phyloP scores from a whole-genome alignment of 805 yeast genomes.

The Starmerella lactis-condensi region DNA sequence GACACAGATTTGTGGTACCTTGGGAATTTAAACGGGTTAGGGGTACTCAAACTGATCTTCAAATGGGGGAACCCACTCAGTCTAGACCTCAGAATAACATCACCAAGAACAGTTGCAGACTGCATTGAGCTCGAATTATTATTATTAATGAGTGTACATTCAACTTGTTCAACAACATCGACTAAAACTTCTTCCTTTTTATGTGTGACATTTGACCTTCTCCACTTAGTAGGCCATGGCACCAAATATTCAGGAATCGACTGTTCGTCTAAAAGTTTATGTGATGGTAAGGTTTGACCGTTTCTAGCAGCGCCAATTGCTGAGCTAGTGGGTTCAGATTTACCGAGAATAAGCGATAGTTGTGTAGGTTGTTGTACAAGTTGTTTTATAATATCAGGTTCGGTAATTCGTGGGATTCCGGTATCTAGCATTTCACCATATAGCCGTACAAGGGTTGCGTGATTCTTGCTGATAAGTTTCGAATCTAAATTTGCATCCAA shows the following conservation, averaged over 20 bases:
- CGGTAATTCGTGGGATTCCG: conserved; percentile 56
- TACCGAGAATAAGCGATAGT: neutral
- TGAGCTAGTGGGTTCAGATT: conserved; percentile 2
- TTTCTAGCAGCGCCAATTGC: conserved; percentile 8
- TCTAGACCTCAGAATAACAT: conserved; percentile 42
- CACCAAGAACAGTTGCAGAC: conserved; percentile 39
- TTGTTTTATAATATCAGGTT: conserved; percentile 49
- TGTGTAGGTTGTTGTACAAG: conserved; percentile 32
- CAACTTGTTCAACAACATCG: conserved; percentile 46
- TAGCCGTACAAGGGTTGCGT: conserved; percentile 50
- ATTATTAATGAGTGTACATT: no score
- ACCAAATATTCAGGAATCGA: conserved; percentile 6
- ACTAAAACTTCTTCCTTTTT: conserved; percentile 72
- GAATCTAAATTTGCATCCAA: conserved; percentile 39
- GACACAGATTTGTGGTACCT: conserved; percentile 53
- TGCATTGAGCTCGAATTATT: no score
- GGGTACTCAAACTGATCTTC: conserved; percentile 31
- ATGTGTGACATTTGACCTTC: conserved; percentile 49
- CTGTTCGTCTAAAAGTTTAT: conserved; percentile 4
- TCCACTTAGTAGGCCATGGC: conserved; percentile 43
- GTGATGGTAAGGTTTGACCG: neutral
- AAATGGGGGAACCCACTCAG: conserved; percentile 66
- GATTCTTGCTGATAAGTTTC: conserved; percentile 45
- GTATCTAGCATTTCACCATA: conserved; percentile 64
- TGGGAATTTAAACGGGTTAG: conserved; percentile 6